Base-by-base conservation (phyloP, 2,329 filamentous ascomycete genomes). In the Pezicula radicicola region DNA sequence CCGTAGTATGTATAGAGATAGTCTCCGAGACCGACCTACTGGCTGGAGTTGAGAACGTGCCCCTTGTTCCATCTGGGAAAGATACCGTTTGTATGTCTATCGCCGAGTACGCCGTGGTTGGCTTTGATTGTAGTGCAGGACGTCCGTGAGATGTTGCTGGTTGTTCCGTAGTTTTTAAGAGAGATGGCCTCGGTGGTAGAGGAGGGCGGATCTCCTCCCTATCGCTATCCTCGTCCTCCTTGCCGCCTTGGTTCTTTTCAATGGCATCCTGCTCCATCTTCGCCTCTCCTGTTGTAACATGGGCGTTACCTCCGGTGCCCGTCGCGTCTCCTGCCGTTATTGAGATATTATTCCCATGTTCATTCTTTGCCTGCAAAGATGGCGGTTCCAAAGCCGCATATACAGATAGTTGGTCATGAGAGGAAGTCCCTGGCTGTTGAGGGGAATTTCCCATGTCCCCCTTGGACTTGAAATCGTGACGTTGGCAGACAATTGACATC, bases 71-170 rank as follows among this genome's bases (percentile, higher is more conserved):
- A 66, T 90, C 88, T 10, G 83, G 84, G 56, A 88, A 87, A 1
- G 85, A 84, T 46, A 92, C 77, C 0, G 88, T 89, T 60, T 90
- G 87, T 50, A 92, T 86, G 59, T 93, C 91, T 55, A 91, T 79
- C 15, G 90, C 80, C 0, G 91, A 93, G 13, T 97, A 66, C 9
- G 91, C 91, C 1, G 91, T 97, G 3, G 92, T 97, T 45, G 93
- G 84, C 53, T 83, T 84, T 2, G 87, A 84, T 57, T 74, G 76
- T 50, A 75, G 64, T 10, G 54, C 61, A 36, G 68, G 70, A 56
- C 70, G 49, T 46, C 51, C 61, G 54, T 57, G 48, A 36, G 62
- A 48, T 8, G 53, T 54, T 13, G 46, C 47, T 28, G 60, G 57
- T 15, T 53, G 52, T 13, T 58, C 52, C 39, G 51, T 21, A 36